Base-by-base conservation (phyloP, 257 asterid species). In the Anisodus tanguticus region DNA sequence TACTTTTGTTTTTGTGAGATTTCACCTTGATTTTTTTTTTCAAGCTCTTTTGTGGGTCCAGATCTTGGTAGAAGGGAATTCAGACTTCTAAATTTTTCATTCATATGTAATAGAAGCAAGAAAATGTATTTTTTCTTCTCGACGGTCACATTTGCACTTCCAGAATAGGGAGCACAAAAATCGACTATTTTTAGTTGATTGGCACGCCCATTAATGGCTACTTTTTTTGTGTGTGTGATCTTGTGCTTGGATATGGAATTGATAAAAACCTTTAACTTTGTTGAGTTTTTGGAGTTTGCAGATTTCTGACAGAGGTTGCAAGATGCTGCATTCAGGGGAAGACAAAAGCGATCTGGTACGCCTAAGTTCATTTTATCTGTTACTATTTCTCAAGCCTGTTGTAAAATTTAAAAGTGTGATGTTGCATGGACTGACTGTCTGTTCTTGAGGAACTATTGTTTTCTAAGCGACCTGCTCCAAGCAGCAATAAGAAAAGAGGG, bases 1-100 rank as follows among this genome's bases (percentile, higher is more conserved):
- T 49, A 74, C 22, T 74, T 74, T 6, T 74, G 22, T 49, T 51
- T 74, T 9, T 49, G 43, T 19, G 13, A 51, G 35, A 51, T 76
- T 51, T 76, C 1, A 1, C 63, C n/a, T 49, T 51, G 45, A 76
- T 51, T 51, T 51, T 76, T 51, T 13, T 51, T 47, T 22, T 12
- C 63, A 51, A 51, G 45, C 22, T 76, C 6, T 22, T 76, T 76
- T 51, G 6, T 22, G 17, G 51, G 53, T 68, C 31, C 9, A 19
- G 26, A 70, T 51, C 80, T 47, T 72, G 60, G 41, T 47, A 72
- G 80, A 47, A 19, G 60, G 80, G 17, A 49, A 19, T 19, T 49
- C 31, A n/a, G 17, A 72, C 55, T 71, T 9, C 9, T 9, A 71
- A 71, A 4, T 4, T 47, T 49, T 72, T 72, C 12, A 47, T 47